phyloP scores from a whole-genome alignment of 768 basidiomycete species.

The Tulasnella sp. region DNA sequence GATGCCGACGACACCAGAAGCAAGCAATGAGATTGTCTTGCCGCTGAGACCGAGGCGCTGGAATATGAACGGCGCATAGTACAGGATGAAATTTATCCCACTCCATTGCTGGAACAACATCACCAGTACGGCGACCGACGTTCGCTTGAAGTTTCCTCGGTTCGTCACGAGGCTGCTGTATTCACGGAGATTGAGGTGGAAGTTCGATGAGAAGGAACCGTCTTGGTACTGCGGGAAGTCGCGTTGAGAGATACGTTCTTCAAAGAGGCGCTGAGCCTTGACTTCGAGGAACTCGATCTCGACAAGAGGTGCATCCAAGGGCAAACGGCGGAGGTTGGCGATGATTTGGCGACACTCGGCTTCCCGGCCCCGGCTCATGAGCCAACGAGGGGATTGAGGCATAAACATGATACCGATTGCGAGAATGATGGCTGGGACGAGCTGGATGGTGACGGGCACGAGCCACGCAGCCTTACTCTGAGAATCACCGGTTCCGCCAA shows the following conservation, averaged over 20 bases:
- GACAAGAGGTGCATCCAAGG: slow-evolving; percentile 59
- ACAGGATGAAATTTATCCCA: slow-evolving; percentile 55
- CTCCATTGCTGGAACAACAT: slow-evolving; percentile 88
- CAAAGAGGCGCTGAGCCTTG: slow-evolving; percentile 42
- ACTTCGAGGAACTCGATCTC: slow-evolving; percentile 70
- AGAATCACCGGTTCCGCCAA: slow-evolving; percentile 55
- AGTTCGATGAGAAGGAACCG: slow-evolving; percentile 52
- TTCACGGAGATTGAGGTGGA: slow-evolving; percentile 57
- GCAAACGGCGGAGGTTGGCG: slow-evolving; percentile 52
- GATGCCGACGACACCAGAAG: slow-evolving; percentile 76
- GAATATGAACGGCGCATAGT: slow-evolving; percentile 50
- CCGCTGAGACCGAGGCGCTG: slow-evolving; percentile 48
- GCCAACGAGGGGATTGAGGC: slow-evolving; percentile 79
- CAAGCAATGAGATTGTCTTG: slow-evolving; percentile 36
- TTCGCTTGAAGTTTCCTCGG: slow-evolving; percentile 53
- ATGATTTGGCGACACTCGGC: slow-evolving; percentile 67
- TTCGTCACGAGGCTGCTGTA: slow-evolving; percentile 61
- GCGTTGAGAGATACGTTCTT: slow-evolving; percentile 50
- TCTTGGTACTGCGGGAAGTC: slow-evolving; percentile 65
- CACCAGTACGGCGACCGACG: slow-evolving; percentile 58
- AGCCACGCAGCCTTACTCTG: slow-evolving; percentile 68
- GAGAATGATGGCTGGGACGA: slow-evolving; percentile 68
- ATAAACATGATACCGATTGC: slow-evolving; percentile 69
- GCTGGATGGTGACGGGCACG: slow-evolving; percentile 67
- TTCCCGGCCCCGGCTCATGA: slow-evolving; percentile 70